phyloP scores from a whole-genome alignment of 345 rosid species.

The Eucalyptus victrix region DNA sequence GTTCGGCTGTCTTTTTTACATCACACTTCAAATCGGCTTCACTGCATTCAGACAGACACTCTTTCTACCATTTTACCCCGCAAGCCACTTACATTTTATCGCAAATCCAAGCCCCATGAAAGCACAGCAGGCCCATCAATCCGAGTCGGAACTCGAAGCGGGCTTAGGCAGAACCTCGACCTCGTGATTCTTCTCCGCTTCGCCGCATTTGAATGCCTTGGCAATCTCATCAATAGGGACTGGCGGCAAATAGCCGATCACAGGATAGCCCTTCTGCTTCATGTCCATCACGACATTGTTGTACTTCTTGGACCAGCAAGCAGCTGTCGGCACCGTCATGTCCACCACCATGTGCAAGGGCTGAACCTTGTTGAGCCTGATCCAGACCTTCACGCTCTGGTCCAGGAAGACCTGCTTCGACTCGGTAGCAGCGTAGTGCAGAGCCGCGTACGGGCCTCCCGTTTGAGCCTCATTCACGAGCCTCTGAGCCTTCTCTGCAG shows the following conservation, averaged over 20 bases:
- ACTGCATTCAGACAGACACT: not conserved
- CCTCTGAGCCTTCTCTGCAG: constrained; percentile 32
- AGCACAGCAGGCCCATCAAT: constrained; percentile 1
- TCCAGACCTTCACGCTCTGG: constrained; percentile 47
- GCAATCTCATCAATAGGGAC: constrained; percentile 62
- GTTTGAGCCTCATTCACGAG: constrained; percentile 38
- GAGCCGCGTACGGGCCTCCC: constrained; percentile 57
- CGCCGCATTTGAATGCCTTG: constrained; percentile 34
- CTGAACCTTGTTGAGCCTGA: constrained; percentile 30
- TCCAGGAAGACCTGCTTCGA: constrained; percentile 33
- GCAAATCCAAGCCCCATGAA: not conserved
- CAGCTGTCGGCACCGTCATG: constrained; percentile 44
- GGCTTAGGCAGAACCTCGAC: not conserved
- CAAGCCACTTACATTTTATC: not conserved
- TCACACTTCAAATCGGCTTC: not conserved
- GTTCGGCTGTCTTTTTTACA: not conserved
- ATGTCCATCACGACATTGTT: constrained; percentile 27
- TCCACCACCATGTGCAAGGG: constrained; percentile 35
- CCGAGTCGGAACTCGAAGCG: constrained; percentile 36
- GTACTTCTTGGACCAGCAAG: constrained; percentile 37
- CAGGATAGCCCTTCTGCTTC: constrained; percentile 46
- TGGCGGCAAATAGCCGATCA: constrained; percentile 41
- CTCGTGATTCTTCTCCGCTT: constrained; percentile 19
- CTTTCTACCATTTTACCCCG: not conserved
- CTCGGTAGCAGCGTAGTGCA: constrained; percentile 30